A percentile compares a stretch with the other conserved stretches of the same genome.
Conservation (phyloP, 2,329 filamentous ascomycete species). For the Sporothrix luriei region DNA sequence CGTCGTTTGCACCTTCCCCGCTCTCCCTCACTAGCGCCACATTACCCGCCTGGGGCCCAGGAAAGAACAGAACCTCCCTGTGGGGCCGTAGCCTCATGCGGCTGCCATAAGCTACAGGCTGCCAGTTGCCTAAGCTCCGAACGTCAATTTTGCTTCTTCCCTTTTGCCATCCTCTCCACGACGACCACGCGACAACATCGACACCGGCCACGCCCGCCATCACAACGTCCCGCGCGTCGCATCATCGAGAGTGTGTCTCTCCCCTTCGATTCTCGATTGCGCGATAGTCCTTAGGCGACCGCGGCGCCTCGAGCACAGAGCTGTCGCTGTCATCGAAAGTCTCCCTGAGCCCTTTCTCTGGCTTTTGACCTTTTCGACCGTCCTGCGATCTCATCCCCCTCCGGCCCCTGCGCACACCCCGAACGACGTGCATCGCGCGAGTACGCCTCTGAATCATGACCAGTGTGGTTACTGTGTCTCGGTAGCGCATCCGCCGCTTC, state of each 20-base stretch:
- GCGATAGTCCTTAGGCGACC: neutral
- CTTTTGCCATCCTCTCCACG: constrained; percentile 12
- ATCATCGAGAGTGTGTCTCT: neutral
- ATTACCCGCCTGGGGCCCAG: neutral
- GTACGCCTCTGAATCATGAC: constrained; percentile 32
- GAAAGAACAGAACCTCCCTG: neutral
- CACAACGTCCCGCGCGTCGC: constrained; percentile 1
- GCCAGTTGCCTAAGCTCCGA: neutral
- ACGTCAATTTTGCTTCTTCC: constrained; percentile 7
- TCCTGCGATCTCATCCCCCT: neutral
- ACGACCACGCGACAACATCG: constrained; percentile 23
- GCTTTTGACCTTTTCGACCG: neutral
- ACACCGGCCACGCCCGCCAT: constrained; percentile 4
- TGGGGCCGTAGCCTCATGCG: constrained; percentile 8
- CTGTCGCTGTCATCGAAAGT: neutral
- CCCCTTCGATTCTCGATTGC: neutral
- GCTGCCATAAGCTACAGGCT: constrained; percentile 13
- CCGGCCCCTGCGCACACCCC: constrained; percentile 5
- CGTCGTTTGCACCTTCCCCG: neutral
- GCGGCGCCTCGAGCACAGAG: neutral
- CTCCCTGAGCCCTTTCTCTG: neutral
- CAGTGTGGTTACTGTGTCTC: constrained; percentile 12
- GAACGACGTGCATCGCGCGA: neutral
- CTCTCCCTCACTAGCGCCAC: neutral
- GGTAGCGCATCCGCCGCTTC: constrained; percentile 35